Evolutionary conservation across 805 yeast species (phyloP).

Genomic region (Suhomyces vadensis): DNA sequence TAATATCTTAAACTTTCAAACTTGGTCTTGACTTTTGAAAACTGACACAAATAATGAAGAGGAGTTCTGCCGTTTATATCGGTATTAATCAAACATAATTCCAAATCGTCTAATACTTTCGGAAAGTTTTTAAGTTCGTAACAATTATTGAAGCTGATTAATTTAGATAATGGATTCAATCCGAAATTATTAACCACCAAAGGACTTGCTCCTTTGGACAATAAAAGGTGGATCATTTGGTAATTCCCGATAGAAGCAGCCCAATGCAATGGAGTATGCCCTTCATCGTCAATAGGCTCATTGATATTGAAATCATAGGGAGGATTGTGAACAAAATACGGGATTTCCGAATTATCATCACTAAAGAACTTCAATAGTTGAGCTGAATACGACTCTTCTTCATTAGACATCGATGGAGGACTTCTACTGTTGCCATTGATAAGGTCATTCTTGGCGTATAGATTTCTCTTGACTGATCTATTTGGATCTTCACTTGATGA

Average conservation of each 20-base stretch:
- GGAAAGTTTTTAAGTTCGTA: conserved; percentile 80
- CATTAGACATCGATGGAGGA: conserved; percentile 43
- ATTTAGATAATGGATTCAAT: conserved; percentile 82
- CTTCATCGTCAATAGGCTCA: conserved; percentile 88
- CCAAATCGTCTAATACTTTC: conserved; percentile 69
- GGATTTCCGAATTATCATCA: conserved; percentile 50
- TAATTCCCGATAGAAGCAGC: conserved; percentile 93
- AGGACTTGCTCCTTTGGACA: conserved; percentile 73
- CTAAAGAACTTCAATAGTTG: conserved; percentile 44
- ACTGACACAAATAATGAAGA: conserved; percentile 79
- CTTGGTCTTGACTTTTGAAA: conserved; percentile 64
- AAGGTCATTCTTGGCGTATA: background rate
- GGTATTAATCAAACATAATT: conserved; percentile 72
- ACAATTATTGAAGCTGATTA: conserved; percentile 86
- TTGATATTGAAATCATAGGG: conserved; percentile 66
- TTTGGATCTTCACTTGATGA: conserved; percentile 28
- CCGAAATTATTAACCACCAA: conserved; percentile 59
- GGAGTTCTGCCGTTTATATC: conserved; percentile 77
- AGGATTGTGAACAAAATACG: conserved; percentile 64
- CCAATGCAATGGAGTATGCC: conserved; percentile 96
- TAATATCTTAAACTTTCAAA: conserved; percentile 83
- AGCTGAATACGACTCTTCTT: conserved; percentile 42
- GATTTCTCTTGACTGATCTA: conserved; percentile 5
- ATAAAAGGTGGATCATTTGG: conserved; percentile 70
- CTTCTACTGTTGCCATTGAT: conserved; percentile 2